phyloP scores from a whole-genome alignment of 208 protist species.

The Leishmania guyanensis region DNA sequence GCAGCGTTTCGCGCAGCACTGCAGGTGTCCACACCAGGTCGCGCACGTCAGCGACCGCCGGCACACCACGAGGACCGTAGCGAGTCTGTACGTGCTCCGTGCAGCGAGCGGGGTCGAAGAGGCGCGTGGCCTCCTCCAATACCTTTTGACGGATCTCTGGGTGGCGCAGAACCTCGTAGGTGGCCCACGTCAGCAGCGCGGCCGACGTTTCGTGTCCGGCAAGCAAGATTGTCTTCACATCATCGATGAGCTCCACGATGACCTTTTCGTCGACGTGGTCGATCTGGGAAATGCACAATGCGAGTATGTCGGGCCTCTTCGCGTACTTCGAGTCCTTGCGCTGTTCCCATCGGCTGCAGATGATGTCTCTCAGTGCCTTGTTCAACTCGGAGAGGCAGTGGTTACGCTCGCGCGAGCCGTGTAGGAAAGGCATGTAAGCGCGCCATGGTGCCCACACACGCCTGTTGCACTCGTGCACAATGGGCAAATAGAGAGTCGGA shows the following conservation, averaged over 20 bases:
- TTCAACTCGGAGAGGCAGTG: constrained; percentile 79
- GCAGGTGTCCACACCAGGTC: constrained; percentile 77
- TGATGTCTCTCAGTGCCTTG: constrained; percentile 73
- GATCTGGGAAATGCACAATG: constrained; percentile 87
- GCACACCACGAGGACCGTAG: constrained; percentile 65
- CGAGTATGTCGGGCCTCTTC: constrained; percentile 68
- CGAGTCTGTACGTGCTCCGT: constrained; percentile 53
- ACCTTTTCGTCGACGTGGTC: constrained; percentile 50
- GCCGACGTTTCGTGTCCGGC: constrained; percentile 91
- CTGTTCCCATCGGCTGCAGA: constrained; percentile 59
- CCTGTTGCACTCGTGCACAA: constrained; percentile 91
- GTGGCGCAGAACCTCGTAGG: constrained; percentile 84
- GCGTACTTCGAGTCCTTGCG: constrained; percentile 46
- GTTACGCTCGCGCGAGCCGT: constrained; percentile 67
- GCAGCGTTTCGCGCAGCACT: constrained; percentile 87
- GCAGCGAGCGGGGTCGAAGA: constrained; percentile 80
- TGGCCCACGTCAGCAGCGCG: constrained; percentile 88
- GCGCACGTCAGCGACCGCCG: constrained; percentile 57
- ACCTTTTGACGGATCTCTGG: constrained; percentile 62
- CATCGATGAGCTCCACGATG: constrained; percentile 77
- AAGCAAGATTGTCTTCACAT: constrained; percentile 91
- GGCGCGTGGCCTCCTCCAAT: constrained; percentile 55
- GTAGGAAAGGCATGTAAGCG: constrained; percentile 75
- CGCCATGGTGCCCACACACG: constrained; percentile 91
- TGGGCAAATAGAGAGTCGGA: constrained; percentile 86